Evolutionary conservation across 345 rosid species (phyloP).

Genomic region (Passiflora organensis): DNA sequence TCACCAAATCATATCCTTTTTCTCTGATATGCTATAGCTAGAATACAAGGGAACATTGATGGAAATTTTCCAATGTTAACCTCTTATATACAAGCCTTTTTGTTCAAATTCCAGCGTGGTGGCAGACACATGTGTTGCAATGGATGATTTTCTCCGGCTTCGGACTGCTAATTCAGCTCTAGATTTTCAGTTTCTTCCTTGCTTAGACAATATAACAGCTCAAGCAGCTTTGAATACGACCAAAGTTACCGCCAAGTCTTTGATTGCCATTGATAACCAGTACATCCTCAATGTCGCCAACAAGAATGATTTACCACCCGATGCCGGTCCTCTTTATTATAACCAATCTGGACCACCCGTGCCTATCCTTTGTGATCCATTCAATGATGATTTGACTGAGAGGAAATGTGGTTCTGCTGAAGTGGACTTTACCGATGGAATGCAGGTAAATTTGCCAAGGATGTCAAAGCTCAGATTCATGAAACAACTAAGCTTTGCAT

Average conservation of each 20-base stretch:
- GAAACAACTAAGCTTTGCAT: too few relatives aligned
- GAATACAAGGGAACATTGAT: background rate
- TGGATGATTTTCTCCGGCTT: conserved; percentile 16
- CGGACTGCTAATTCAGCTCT: conserved; percentile 13
- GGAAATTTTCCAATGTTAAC: background rate
- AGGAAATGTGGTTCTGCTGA: conserved; percentile 15
- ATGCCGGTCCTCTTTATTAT: background rate
- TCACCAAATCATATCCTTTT: background rate
- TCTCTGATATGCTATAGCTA: background rate
- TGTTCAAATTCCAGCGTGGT: conserved; percentile 9
- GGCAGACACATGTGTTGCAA: conserved; percentile 23
- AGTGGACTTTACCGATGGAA: conserved; percentile 3
- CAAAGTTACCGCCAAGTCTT: conserved; percentile 2
- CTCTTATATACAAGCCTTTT: background rate
- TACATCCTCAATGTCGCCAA: conserved; percentile 14
- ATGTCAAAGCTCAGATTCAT: too few relatives aligned
- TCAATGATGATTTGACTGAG: conserved; percentile 15
- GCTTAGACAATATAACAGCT: conserved; percentile 10
- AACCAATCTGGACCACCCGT: conserved; percentile 19
- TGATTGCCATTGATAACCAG: conserved; percentile 7
- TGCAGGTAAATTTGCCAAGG: conserved; percentile 2
- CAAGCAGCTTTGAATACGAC: conserved; percentile 3
- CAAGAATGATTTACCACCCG: background rate
- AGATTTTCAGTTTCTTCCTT: conserved; percentile 17
- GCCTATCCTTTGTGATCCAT: conserved; percentile 19